Base-by-base conservation (phyloP, 768 basidiomycete species). In the Pulveroboletus sp. region DNA sequence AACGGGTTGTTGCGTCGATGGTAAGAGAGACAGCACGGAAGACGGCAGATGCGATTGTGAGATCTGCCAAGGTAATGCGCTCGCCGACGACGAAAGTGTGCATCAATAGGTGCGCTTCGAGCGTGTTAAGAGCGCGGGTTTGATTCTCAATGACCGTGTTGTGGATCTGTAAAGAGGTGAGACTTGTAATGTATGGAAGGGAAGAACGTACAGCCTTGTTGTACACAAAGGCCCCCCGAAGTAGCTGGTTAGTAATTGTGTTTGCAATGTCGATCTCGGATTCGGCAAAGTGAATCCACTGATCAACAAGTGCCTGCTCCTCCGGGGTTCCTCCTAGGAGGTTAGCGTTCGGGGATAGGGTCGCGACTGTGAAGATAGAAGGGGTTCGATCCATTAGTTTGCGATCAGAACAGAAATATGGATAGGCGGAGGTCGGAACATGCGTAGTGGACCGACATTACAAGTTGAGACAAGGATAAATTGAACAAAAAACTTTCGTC, bases 21-120 rank as follows among this genome's bases (percentile, higher is more conserved):
- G 79, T 80, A 57, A 72, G n/a, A 21, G 60, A 47, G 62, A 80
- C 79, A 3, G 77, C 76, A 54, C 75, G 74, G 56, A 75, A 75
- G 54, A 92, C 65, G 64, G 78, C 56, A 46, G 75, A 67, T 33
- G 87, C 89, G 57, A 90, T 59, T 63, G 69, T 66, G 69, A 99
- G 68, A 63, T 99, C 96, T 56, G 93, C 96, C 41, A 95, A 78
- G 54, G 93, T 91, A 77, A 98, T 87, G 63, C 95, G 89, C 67
- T 99, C 91, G 57, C 85, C 86, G 48, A 93, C 93, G 62, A 98
- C 80, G 80, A 83, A 98, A 40, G 95, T 99, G 64, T 80, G 82
- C 50, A 81, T 76, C 43, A 75, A 65, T 60, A 99, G 82, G 74
- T 89, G 79, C 31, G 71, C 68, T 57, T 99, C 81, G 49, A 98